Evolutionary conservation across 257 asterid genomes (phyloP).

Genomic region (Fraxinus excelsior): DNA sequence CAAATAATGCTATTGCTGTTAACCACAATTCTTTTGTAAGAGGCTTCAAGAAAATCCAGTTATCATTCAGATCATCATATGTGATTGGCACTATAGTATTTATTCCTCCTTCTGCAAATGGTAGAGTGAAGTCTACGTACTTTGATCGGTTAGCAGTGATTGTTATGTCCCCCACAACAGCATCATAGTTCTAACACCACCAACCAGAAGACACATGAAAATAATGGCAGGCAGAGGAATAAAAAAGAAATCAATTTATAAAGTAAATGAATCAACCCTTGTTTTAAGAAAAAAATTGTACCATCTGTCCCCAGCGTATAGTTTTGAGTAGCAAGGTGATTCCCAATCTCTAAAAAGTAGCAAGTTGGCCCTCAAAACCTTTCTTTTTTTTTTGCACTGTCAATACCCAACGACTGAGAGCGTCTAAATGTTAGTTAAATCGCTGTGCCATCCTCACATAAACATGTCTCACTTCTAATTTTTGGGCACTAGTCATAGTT

Average conservation of each 20-base stretch:
- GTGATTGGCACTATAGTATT: conserved; percentile 31
- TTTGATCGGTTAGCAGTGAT: conserved; percentile 42
- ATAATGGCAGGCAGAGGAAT: background rate
- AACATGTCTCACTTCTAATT: background rate
- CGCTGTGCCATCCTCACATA: background rate
- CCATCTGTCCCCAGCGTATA: background rate
- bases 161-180: conserved; percentile 52
- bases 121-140: conserved; percentile 48
- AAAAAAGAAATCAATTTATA: background rate
- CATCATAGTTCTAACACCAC: conserved; percentile 40
- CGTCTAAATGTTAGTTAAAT: background rate
- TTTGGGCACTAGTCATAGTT: background rate
- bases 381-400: too few species aligned
- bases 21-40: conserved; percentile 39
- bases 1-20: conserved; percentile 31
- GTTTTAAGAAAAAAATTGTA: background rate
- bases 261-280: background rate
- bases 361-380: background rate
- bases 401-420: too few species aligned
- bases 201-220: background rate
- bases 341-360: background rate
- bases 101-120: conserved; percentile 44
- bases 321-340: background rate
- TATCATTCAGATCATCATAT: conserved; percentile 19
- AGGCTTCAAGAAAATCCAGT: conserved; percentile 45